These are phyloP conservation scores for Colletotrichum phormii DNA, from an alignment of 2,329 filamentous ascomycete species.

Conservation along the genomic window DNA sequence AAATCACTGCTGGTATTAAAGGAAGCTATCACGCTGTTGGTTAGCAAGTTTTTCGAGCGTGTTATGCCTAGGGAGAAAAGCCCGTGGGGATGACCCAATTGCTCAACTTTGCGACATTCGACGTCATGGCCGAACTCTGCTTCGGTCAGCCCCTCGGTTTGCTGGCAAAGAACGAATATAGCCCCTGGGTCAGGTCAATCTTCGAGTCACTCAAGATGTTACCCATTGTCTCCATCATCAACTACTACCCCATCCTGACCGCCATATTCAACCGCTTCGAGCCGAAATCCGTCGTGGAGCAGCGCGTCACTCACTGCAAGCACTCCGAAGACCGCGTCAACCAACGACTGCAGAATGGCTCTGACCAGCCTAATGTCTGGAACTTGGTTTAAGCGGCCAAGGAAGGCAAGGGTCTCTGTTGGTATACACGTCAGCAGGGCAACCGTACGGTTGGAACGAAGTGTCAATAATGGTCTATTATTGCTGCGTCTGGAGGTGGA, in stretches of 20 bases:
- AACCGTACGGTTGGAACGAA: no score
- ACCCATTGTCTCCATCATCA: constrained; percentile 40
- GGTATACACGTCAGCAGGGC: no score
- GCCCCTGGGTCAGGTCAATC: constrained; percentile 39
- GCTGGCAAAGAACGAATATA: constrained; percentile 38
- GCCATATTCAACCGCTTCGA: constrained; percentile 39
- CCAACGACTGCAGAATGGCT: constrained; percentile 41
- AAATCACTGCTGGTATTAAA: constrained; percentile 22
- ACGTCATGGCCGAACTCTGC: constrained; percentile 40
- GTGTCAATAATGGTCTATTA: no score
- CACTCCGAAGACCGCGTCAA: constrained; percentile 44
- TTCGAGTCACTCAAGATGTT: constrained; percentile 42
- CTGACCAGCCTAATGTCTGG: constrained; percentile 42
- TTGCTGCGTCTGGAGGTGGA: no score
- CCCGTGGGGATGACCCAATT: constrained; percentile 39
- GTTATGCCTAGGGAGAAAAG: not conserved
- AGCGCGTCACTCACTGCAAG: constrained; percentile 39
- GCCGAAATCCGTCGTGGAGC: constrained; percentile 39
- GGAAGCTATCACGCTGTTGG: not conserved
- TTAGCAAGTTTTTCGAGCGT: not conserved
- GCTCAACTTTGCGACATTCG: constrained; percentile 40
- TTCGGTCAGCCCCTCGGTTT: constrained; percentile 39
- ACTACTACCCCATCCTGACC: constrained; percentile 41
- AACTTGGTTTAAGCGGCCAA: constrained; percentile 40
- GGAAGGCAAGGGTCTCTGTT: constrained; percentile 31